These are phyloP conservation scores for Aspergillus haitiensis DNA, from an alignment of 495 filamentous ascomycete species.

Conservation along the genomic window DNA sequence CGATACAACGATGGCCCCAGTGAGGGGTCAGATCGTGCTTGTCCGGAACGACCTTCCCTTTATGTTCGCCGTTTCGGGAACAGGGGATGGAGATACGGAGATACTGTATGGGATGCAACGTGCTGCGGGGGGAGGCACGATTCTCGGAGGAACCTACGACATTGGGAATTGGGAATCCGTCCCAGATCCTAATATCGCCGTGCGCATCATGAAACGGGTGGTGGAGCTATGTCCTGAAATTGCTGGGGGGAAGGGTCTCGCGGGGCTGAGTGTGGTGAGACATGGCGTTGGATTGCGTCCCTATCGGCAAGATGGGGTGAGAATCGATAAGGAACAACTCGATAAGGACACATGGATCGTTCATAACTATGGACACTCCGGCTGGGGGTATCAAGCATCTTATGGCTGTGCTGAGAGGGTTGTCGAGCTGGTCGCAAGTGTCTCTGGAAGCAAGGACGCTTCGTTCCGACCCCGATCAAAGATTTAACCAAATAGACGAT, in stretches of 20 bases:
- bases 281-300: conserved; percentile 83
- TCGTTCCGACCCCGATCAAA: too few species aligned
- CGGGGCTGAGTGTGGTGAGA: conserved; percentile 70
- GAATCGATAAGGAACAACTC: conserved; percentile 74
- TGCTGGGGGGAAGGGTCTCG: conserved; percentile 63
- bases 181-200: conserved; percentile 70
- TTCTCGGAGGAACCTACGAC: conserved; percentile 81
- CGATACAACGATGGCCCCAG: conserved; percentile 67
- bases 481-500: too few species aligned
- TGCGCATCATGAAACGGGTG: conserved; percentile 77
- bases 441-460: too few species aligned
- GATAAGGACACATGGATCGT: conserved; percentile 61
- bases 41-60: conserved; percentile 71
- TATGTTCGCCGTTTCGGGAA: conserved; percentile 66
- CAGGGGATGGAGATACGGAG: conserved; percentile 73
- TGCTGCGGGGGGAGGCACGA: conserved; percentile 67
- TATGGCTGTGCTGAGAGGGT: conserved; percentile 74
- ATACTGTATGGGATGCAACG: conserved; percentile 77
- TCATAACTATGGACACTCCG: conserved; percentile 84
- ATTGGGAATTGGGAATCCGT: conserved; percentile 73
- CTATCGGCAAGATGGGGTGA: conserved; percentile 62
- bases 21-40: conserved; percentile 79
- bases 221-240: conserved; percentile 66
- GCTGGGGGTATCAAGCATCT: conserved; percentile 68
- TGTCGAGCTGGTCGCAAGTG: conserved; percentile 54